Conservation (phyloP, 2,329 filamentous ascomycete species). For the Fusarium begoniae region DNA sequence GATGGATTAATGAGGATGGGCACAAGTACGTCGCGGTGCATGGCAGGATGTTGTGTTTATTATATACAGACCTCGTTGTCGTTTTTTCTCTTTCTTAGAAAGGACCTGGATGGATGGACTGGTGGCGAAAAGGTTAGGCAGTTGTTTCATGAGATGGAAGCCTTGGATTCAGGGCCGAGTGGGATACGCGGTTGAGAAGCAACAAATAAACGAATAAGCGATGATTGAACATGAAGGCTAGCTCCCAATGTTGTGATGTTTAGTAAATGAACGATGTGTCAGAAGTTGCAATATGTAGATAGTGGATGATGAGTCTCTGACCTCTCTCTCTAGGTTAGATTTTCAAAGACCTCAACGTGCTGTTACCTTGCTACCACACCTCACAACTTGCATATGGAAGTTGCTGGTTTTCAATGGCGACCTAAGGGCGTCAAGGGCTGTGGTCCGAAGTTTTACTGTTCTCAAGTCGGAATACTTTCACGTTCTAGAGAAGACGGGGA, state of each 20-base stretch:
- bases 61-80: conserved; percentile 18
- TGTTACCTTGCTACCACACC: neutral
- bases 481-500: no score
- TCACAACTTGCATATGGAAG: neutral
- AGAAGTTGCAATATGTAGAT: conserved; percentile 6
- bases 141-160: conserved; percentile 5
- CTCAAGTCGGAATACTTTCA: neutral
- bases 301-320: conserved; percentile 7
- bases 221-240: neutral
- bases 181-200: neutral
- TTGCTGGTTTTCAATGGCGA: neutral
- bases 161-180: conserved; percentile 24
- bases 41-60: neutral
- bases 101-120: neutral
- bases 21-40: neutral
- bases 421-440: neutral
- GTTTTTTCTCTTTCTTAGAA: conserved; percentile 11
- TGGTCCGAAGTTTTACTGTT: neutral
- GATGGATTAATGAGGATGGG: conserved; percentile 6
- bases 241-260: neutral
- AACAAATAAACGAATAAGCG: neutral
- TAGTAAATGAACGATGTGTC: neutral
- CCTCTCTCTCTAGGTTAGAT: neutral
- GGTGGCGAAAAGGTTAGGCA: neutral
- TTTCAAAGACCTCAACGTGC: neutral